phyloP scores from a whole-genome alignment of 1,284 basidiomycete species.

The Ceratobasidium sp. region DNA sequence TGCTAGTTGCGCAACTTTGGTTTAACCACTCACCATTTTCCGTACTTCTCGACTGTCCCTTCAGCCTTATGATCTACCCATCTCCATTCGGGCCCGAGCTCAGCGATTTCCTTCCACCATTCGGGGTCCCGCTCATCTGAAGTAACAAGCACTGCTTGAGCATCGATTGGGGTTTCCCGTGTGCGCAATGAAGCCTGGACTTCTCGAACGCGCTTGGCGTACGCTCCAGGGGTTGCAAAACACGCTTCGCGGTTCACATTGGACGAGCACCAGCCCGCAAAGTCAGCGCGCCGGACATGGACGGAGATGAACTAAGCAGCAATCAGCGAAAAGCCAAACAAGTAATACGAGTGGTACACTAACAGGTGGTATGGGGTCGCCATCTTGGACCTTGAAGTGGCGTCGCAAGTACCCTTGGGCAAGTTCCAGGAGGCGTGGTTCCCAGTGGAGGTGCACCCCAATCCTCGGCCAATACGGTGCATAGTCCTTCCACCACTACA shows the following conservation, averaged over 20 bases:
- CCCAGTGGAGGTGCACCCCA: slow-evolving; percentile 57
- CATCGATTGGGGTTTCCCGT: slow-evolving; percentile 49
- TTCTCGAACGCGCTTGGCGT: slow-evolving; percentile 65
- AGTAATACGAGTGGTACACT: not conserved
- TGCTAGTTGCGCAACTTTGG: slow-evolving; percentile 37
- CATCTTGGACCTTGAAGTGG: slow-evolving; percentile 52
- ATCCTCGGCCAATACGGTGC: slow-evolving; percentile 60
- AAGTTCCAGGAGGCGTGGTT: slow-evolving; percentile 51
- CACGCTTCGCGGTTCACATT: slow-evolving; percentile 55
- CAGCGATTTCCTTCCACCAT: slow-evolving; percentile 68
- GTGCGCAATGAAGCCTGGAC: slow-evolving; percentile 61
- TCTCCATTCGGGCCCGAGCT: slow-evolving; percentile 61
- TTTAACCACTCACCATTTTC: slow-evolving; percentile 56
- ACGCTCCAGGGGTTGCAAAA: slow-evolving; percentile 64
- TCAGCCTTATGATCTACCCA: slow-evolving; percentile 60
- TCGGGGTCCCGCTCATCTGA: slow-evolving; percentile 67
- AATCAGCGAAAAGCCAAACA: not conserved
- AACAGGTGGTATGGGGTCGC: slow-evolving; percentile 51
- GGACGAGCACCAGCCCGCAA: slow-evolving; percentile 34
- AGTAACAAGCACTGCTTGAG: slow-evolving; percentile 66
- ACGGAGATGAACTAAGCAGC: slow-evolving; percentile 42
- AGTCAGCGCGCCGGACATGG: slow-evolving; percentile 41
- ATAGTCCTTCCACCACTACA: slow-evolving; percentile 53
- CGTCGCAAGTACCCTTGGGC: slow-evolving; percentile 54
- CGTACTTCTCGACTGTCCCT: slow-evolving; percentile 59